Evolutionary conservation across 192 early-diverging fungal genomes (phyloP).

Genomic region (Phlyctochytrium arcticum): DNA sequence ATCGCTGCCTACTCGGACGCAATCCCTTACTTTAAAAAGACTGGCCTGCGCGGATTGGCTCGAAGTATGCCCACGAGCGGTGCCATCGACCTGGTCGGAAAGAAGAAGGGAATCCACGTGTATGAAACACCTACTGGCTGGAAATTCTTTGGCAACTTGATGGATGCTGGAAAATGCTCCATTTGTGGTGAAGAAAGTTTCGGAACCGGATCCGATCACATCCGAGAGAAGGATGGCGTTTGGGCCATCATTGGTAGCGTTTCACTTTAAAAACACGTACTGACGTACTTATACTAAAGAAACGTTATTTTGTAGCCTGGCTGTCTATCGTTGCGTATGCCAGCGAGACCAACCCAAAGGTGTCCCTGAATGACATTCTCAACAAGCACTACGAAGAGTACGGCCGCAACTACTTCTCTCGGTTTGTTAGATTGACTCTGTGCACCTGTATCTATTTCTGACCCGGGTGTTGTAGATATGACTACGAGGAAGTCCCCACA

Average conservation of each 20-base stretch:
- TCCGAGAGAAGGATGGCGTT: slow-evolving; percentile 98
- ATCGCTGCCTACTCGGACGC: slow-evolving; percentile 86
- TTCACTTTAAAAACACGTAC: neutral
- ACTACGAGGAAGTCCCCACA: slow-evolving; percentile 93
- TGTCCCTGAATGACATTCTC: slow-evolving; percentile 74
- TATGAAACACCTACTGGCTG: slow-evolving; percentile 92
- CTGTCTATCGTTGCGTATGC: slow-evolving; percentile 83
- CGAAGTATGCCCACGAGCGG: slow-evolving; percentile 95
- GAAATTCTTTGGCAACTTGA: slow-evolving; percentile 96
- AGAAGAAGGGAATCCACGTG: slow-evolving; percentile 67
- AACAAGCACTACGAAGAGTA: slow-evolving; percentile 74
- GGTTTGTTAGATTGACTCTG: slow-evolving; percentile 33
- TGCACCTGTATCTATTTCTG: neutral
- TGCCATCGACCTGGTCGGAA: slow-evolving; percentile 86
- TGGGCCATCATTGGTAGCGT: slow-evolving; percentile 85
- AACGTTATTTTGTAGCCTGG: slow-evolving; percentile 65
- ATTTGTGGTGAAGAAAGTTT: slow-evolving; percentile 99
- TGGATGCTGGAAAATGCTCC: slow-evolving; percentile 90
- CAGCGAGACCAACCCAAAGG: slow-evolving; percentile 52
- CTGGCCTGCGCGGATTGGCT: slow-evolving; percentile 82
- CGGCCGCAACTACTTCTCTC: slow-evolving; percentile 95
- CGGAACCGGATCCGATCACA: slow-evolving; percentile 97
- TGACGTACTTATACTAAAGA: too few species aligned
- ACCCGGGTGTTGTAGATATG: slow-evolving; percentile 58
- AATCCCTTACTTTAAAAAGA: slow-evolving; percentile 89